Evolutionary conservation across 148 eudicot species (phyloP), one percentile per base, ranked within the genome.

Genomic region (Simmondsia chinensis): DNA sequence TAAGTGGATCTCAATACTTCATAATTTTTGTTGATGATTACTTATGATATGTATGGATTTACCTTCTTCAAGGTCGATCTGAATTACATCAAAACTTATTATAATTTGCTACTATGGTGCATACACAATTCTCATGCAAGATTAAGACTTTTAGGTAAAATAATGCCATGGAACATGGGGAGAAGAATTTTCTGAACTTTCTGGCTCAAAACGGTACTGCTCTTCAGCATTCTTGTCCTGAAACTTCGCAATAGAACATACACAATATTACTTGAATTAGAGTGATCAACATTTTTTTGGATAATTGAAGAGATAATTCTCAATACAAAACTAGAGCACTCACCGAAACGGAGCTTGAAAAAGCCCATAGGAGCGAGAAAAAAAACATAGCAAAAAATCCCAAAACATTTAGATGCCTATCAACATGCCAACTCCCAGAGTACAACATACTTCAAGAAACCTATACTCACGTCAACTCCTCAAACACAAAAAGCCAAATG

Each of bases 1-100:
- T 26, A 10, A 46, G 50, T 1, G 53, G 39, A 1, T 38, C 39
- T 4, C 22, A 9, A 6, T 57, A 57, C 2, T 57, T 57, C 46
- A 32, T 56, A 1, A 46, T 36, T 3, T 56, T 46, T 24, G 28
- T 45, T 9, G 43, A 33, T 35, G 42, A 55, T 13, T 57, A 22
- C 9, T 19, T 46, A 5, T 3, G 39, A 4, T 58, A 18, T 19
- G 39, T 48, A 0, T 58, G n/a, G 12, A 1, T 33, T 33, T 33
- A 33, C 2, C 37, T 33, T 33, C 15, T 33, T 1, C n/a, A 33
- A 33, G 5, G 14, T 33, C 37, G 1, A 11, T 33, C 11, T 1
- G 37, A 33, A 33, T 13, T 34, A 11, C 39, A 33, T 4, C 37
- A 33, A 33, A n/a, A 23, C 0, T 50, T 24, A 9, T 22, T 7